A percentile compares a stretch with the other conserved stretches of the same genome.
phyloP scores from a whole-genome alignment of 2,329 filamentous ascomycete species.

The Microdochium nivale region DNA sequence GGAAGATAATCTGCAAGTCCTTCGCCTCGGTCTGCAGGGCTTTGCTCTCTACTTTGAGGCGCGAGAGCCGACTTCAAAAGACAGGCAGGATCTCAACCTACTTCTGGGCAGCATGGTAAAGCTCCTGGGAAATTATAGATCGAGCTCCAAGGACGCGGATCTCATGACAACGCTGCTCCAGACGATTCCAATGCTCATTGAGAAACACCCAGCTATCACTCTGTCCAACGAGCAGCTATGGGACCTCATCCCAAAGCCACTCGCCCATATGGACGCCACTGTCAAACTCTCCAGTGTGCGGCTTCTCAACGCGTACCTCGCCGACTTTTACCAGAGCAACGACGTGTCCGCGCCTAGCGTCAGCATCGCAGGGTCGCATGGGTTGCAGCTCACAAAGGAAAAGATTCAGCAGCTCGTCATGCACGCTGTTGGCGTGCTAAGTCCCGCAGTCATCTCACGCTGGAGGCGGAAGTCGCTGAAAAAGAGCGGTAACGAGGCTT shows the following conservation, averaged over 20 bases:
- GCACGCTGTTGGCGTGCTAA: constrained; percentile 16
- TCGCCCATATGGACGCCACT: constrained; percentile 63
- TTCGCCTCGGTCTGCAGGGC: constrained; percentile 67
- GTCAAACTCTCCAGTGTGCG: constrained; percentile 72
- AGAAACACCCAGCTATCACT: constrained; percentile 54
- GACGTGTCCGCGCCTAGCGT: constrained; percentile 41
- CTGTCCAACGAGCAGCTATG: constrained; percentile 64
- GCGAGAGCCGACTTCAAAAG: constrained; percentile 46
- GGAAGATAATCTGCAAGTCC: constrained; percentile 61
- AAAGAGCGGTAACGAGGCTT: constrained; percentile 3
- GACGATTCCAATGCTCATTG: constrained; percentile 58
- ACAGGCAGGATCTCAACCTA: constrained; percentile 58
- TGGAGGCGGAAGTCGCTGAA: constrained; percentile 19
- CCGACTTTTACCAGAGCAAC: constrained; percentile 63
- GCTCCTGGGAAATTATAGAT: constrained; percentile 45
- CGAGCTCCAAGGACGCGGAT: constrained; percentile 54
- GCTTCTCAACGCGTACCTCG: constrained; percentile 68
- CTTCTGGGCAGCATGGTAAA: constrained; percentile 47
- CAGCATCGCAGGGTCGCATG: constrained; percentile 56
- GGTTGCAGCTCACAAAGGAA: constrained; percentile 55
- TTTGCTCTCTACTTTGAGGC: constrained; percentile 79
- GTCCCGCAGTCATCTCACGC: constrained; percentile 27
- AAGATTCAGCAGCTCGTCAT: constrained; percentile 52
- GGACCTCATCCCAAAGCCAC: constrained; percentile 56
- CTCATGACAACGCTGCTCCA: constrained; percentile 66